Evolutionary conservation across 176 grass and related monocot species (phyloP).

Genomic region (Phoenix dactylifera): DNA sequence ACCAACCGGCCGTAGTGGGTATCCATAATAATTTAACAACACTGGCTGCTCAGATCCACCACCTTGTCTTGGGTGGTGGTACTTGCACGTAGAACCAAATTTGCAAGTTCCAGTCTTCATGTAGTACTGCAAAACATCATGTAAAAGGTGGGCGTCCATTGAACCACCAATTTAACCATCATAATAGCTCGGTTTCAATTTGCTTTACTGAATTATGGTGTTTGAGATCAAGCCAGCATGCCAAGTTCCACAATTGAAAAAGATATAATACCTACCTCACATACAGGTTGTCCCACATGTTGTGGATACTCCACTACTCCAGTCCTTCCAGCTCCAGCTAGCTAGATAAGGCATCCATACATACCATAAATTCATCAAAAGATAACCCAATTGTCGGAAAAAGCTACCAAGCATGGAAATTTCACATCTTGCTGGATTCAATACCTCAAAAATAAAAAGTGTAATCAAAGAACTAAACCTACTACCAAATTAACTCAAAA

Average conservation of each 20-base stretch:
- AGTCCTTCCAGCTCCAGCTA: conserved; percentile 17
- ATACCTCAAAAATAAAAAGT: background rate
- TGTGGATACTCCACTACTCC: conserved; percentile 53
- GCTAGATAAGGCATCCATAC: conserved; percentile 8
- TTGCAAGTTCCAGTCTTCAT: conserved; percentile 85
- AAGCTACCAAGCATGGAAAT: too few relatives aligned
- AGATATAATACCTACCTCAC: conserved; percentile 48
- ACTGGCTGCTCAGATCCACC: conserved; percentile 32
- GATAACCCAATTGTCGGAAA: background rate
- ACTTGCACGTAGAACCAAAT: conserved; percentile 79
- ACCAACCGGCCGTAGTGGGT: conserved; percentile 52
- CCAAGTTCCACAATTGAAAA: background rate
- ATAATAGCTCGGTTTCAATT: too few relatives aligned
- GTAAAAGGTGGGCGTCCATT: too few relatives aligned
- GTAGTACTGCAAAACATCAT: conserved; percentile 48
- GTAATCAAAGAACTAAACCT: too few relatives aligned
- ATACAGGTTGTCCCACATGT: conserved; percentile 49
- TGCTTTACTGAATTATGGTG: too few relatives aligned
- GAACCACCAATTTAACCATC: too few relatives aligned
- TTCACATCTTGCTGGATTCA: too few relatives aligned
- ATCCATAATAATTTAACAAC: conserved; percentile 54
- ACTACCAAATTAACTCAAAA: too few relatives aligned
- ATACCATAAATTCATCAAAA: background rate
- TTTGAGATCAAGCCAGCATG: too few relatives aligned
- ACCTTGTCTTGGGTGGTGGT: conserved; percentile 71